phyloP scores from a whole-genome alignment of 106 monocot species.

The Acorus gramineus region DNA sequence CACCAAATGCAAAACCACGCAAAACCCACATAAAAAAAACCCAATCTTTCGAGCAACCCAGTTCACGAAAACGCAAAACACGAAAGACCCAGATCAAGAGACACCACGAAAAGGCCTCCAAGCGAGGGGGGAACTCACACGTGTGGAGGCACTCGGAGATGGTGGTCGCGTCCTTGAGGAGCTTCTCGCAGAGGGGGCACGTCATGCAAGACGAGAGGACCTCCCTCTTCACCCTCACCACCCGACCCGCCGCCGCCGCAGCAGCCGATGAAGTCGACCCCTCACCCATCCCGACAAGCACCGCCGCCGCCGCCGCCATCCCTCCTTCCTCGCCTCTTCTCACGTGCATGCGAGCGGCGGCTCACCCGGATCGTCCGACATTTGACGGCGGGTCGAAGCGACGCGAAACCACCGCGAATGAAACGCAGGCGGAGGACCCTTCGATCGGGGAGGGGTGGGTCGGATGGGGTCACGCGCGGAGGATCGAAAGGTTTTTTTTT shows the following conservation, averaged over 20 bases:
- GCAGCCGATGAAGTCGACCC: neutral
- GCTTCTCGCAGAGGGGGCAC: conserved; percentile 68
- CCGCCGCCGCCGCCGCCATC: no score
- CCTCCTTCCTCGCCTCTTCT: no score
- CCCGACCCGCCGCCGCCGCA: conserved; percentile 11
- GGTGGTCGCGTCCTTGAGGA: conserved; percentile 75
- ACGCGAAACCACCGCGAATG: no score
- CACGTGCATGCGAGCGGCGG: no score
- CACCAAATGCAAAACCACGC: no score
- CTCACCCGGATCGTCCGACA: no score
- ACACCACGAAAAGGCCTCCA: neutral
- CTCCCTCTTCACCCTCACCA: conserved; percentile 44
- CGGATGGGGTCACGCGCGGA: no score
- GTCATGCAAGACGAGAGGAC: conserved; percentile 56
- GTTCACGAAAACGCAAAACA: neutral
- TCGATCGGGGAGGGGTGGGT: no score
- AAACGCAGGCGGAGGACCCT: no score
- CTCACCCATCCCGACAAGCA: no score
- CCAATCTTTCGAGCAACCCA: neutral
- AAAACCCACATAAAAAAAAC: neutral
- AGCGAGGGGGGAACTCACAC: conserved; percentile 35
- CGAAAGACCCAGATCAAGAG: conserved; percentile 4
- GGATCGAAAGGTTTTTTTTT: no score
- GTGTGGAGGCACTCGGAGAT: conserved; percentile 88
- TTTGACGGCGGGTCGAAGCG: no score